These are phyloP conservation scores for Oryza coarctata DNA, from an alignment of 176 grass and related monocot species.

Conservation along the genomic window DNA sequence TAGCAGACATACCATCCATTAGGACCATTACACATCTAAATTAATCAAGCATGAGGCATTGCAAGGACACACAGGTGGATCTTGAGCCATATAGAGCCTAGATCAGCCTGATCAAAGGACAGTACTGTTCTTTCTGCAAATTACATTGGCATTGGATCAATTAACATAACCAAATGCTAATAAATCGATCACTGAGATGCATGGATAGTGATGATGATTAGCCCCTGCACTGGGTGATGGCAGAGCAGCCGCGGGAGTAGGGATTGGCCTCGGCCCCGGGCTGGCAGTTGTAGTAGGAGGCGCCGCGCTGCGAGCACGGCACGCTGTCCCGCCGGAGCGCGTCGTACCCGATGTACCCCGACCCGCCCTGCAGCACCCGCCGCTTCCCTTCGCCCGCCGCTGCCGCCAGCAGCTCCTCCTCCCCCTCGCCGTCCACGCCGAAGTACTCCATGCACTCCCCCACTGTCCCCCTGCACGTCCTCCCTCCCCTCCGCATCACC, in stretches of 20 bases:
- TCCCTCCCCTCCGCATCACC: slow-evolving; percentile 31
- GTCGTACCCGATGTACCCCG: slow-evolving; percentile 77
- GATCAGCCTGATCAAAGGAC: not conserved
- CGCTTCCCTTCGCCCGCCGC: slow-evolving; percentile 32
- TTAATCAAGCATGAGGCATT: not conserved
- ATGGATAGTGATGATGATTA: not conserved
- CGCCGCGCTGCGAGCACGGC: slow-evolving; percentile 72
- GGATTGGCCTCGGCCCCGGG: slow-evolving; percentile 65
- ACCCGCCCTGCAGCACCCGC: slow-evolving; percentile 44
- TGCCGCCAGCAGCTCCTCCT: slow-evolving; percentile 22
- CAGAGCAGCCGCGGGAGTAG: slow-evolving; percentile 65
- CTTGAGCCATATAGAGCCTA: not conserved
- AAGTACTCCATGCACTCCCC: slow-evolving; percentile 51
- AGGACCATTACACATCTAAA: not conserved
- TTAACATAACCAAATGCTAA: not conserved
- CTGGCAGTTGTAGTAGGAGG: slow-evolving; percentile 95
- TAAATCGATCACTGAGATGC: not conserved
- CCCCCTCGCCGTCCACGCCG: slow-evolving; percentile 35
- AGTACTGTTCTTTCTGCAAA: not conserved
- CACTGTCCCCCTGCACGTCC: slow-evolving; percentile 42
- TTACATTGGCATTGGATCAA: not conserved
- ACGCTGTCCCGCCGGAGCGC: slow-evolving; percentile 55
- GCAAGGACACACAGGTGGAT: not conserved
- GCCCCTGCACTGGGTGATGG: slow-evolving; percentile 67
- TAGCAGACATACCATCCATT: not conserved